Evolutionary conservation across 495 filamentous ascomycete species (phyloP).

Genomic region (Daldinia loculata): DNA sequence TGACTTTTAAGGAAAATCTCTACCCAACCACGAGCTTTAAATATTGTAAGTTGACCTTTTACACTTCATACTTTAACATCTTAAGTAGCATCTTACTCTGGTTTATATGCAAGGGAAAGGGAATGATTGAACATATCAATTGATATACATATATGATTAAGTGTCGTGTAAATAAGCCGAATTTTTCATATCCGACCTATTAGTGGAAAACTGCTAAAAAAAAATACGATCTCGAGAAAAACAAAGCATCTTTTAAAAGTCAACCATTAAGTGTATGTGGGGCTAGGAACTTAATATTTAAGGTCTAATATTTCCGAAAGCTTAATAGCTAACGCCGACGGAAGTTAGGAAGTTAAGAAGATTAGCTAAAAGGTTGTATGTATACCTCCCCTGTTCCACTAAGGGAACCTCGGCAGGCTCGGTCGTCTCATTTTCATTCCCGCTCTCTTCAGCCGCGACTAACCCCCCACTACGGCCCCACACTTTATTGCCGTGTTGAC

Average conservation of each 20-base stretch:
- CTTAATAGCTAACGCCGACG: constrained; percentile 12
- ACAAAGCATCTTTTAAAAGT: not conserved
- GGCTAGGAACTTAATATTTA: not conserved
- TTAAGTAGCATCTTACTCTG: not conserved
- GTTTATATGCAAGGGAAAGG: not conserved
- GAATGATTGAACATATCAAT: too few relatives aligned
- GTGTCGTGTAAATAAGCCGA: too few relatives aligned
- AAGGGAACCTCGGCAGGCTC: not conserved
- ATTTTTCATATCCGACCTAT: too few relatives aligned
- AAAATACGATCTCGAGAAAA: too few relatives aligned
- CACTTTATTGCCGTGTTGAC: constrained; percentile 54
- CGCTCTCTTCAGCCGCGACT: constrained; percentile 44
- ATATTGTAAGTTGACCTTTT: not conserved
- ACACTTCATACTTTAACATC: not conserved
- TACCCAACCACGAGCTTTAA: not conserved
- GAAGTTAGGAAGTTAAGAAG: not conserved
- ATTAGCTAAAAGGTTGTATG: too few relatives aligned
- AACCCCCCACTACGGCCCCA: constrained; percentile 51
- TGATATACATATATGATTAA: too few relatives aligned
- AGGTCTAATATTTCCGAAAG: not conserved
- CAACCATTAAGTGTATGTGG: not conserved
- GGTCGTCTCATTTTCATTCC: constrained; percentile 34
- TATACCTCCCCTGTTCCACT: constrained; percentile 15
- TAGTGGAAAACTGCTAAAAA: too few relatives aligned
- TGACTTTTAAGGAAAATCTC: not conserved